Percentiles rank a stretch among this genome's conserved stretches.
Conservation (phyloP, 208 protist species). For the Crithidia brevicula region DNA sequence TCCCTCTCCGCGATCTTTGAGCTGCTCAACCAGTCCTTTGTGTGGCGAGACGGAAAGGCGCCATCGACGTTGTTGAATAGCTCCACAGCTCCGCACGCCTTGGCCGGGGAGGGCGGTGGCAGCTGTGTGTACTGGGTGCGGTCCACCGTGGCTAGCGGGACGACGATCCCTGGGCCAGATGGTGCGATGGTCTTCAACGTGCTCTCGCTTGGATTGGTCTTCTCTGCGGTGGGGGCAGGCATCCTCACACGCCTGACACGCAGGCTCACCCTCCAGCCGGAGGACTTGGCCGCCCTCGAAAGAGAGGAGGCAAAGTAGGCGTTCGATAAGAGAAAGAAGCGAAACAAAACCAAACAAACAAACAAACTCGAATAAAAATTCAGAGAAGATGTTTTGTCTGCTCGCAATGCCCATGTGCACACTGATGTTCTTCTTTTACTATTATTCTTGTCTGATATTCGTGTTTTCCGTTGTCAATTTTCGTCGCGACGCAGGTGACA, state of each 20-base stretch:
- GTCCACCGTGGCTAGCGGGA: conserved; percentile 58
- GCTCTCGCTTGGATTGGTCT: conserved; percentile 55
- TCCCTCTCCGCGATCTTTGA: conserved; percentile 31
- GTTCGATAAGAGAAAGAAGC: not conserved
- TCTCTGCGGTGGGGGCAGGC: conserved; percentile 36
- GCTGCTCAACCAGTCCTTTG: conserved; percentile 24
- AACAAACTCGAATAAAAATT: too few species aligned
- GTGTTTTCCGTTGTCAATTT: too few species aligned
- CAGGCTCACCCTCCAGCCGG: conserved; percentile 18
- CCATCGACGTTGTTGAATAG: too few species aligned
- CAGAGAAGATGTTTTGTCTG: too few species aligned
- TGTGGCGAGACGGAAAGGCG: conserved; percentile 5
- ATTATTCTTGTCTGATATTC: too few species aligned
- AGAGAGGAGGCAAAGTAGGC: not conserved
- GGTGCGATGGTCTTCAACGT: conserved; percentile 84
- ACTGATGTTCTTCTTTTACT: too few species aligned
- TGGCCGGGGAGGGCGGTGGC: too few species aligned
- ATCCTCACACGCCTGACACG: conserved; percentile 39
- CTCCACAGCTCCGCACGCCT: too few species aligned
- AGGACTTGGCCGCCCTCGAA: conserved; percentile 13
- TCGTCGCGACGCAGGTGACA: too few species aligned
- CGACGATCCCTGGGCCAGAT: conserved; percentile 73
- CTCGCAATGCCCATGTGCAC: too few species aligned
- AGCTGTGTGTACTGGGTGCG: conserved; percentile 45
- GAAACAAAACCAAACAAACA: too few species aligned